Conservation (phyloP, 2,329 filamentous ascomycete genomes). For the Hirsutella thompsonii region DNA sequence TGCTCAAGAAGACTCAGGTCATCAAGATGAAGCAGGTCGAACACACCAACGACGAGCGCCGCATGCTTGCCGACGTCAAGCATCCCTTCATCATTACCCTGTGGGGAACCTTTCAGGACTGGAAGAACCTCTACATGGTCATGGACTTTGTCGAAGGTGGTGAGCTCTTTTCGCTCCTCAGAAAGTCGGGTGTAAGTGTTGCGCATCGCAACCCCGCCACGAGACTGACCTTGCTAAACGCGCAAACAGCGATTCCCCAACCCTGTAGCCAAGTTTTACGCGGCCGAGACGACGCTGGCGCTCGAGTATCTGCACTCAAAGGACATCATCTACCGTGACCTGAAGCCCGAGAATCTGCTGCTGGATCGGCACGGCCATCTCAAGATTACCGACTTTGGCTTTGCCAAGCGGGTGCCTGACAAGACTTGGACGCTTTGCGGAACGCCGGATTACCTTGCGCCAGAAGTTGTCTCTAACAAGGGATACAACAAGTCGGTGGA, state of each 20-base stretch:
- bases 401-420: conserved; percentile 94
- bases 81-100: conserved; percentile 96
- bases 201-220: not conserved
- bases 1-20: conserved; percentile 95
- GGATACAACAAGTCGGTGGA: conserved; percentile 99
- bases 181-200: conserved; percentile 77
- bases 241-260: conserved; percentile 81
- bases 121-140: conserved; percentile 96
- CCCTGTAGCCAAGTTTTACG: conserved; percentile 97
- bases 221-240: not conserved
- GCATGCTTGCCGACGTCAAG: conserved; percentile 92
- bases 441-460: conserved; percentile 92
- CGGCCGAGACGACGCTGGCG: conserved; percentile 89
- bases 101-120: conserved; percentile 97
- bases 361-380: conserved; percentile 87
- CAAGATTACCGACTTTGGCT: conserved; percentile 97
- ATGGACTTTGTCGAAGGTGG: conserved; percentile 99
- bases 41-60: conserved; percentile 95
- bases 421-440: conserved; percentile 99
- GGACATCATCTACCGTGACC: conserved; percentile 94
- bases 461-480: conserved; percentile 97
- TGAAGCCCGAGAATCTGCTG: conserved; percentile 90
- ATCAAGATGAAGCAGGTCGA: conserved; percentile 99
- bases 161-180: conserved; percentile 86
- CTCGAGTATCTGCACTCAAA: conserved; percentile 90